Evolutionary conservation across 2,329 filamentous ascomycete species (phyloP).

Genomic region (Arthrobotrys iridis): DNA sequence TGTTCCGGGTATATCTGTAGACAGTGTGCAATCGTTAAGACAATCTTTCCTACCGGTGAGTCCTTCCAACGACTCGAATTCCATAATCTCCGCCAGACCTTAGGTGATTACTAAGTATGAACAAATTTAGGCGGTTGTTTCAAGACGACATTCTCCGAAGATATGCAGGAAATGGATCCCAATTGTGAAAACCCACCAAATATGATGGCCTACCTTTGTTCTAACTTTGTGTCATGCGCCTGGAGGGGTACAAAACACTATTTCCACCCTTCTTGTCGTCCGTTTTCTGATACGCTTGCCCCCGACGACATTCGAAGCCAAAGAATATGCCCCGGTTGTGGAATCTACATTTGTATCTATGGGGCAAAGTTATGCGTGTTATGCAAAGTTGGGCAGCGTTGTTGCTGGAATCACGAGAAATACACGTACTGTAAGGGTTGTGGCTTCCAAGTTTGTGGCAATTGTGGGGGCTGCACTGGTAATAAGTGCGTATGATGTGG

Average conservation of each 20-base stretch:
- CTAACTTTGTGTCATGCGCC: not conserved
- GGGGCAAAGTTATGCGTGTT: not conserved
- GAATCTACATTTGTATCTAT: not conserved
- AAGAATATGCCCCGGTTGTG: not conserved
- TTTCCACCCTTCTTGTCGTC: constrained; percentile 2
- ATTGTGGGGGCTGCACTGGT: not conserved
- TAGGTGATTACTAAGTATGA: not conserved
- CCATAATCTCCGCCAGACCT: no score
- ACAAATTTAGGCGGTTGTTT: not conserved
- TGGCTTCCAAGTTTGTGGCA: not conserved
- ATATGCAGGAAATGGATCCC: not conserved
- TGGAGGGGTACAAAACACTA: not conserved
- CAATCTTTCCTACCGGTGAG: not conserved
- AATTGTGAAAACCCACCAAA: not conserved
- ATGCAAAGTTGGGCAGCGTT: not conserved
- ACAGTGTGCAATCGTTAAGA: not conserved
- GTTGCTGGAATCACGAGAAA: not conserved
- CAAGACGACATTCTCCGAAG: not conserved
- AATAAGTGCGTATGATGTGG: no score
- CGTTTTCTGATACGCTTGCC: not conserved
- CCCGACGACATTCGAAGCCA: not conserved
- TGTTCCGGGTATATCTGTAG: not conserved
- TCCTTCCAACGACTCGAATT: not conserved
- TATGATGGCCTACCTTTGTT: not conserved
- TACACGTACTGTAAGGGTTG: not conserved